Conservation (phyloP, 1,139 yeast species). For the Geotrichum citri-aurantii region DNA sequence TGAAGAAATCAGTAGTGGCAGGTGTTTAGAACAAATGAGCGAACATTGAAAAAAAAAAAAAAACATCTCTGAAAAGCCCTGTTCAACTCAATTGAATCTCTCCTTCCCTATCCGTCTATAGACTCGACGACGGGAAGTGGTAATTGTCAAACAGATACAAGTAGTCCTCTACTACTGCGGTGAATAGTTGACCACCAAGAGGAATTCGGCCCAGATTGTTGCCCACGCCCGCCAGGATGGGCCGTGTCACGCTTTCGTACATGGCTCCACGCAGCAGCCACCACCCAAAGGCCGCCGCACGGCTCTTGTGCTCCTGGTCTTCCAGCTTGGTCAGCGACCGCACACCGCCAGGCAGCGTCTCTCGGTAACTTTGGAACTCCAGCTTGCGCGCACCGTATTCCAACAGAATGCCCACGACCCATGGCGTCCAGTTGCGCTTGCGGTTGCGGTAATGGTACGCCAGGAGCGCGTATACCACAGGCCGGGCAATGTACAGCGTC, state of each 20-base stretch:
- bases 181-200: slow-evolving; percentile 24
- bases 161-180: slow-evolving; percentile 37
- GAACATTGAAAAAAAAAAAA: background rate
- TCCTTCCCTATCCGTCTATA: background rate
- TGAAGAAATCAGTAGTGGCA: too few relatives aligned
- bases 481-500: slow-evolving; percentile 36
- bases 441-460: slow-evolving; percentile 27
- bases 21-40: too few relatives aligned
- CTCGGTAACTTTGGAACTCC: slow-evolving; percentile 22
- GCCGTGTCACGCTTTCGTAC: slow-evolving; percentile 34
- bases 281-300: slow-evolving; percentile 37
- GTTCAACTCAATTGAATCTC: background rate
- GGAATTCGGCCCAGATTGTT: slow-evolving; percentile 31
- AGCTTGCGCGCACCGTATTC: slow-evolving; percentile 35
- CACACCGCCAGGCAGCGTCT: slow-evolving; percentile 29
- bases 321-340: slow-evolving; percentile 34
- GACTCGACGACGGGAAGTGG: slow-evolving; percentile 28
- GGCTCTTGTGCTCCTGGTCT: slow-evolving; percentile 32
- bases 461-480: slow-evolving; percentile 36
- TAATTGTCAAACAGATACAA: slow-evolving; percentile 38
- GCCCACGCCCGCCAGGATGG: slow-evolving; percentile 29
- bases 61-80: background rate
- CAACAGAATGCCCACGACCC: slow-evolving; percentile 37
- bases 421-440: slow-evolving; percentile 36
- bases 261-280: slow-evolving; percentile 40